Evolutionary conservation across 179 eudicot genomes (phyloP).

Genomic region (Corrigiola litoralis): DNA sequence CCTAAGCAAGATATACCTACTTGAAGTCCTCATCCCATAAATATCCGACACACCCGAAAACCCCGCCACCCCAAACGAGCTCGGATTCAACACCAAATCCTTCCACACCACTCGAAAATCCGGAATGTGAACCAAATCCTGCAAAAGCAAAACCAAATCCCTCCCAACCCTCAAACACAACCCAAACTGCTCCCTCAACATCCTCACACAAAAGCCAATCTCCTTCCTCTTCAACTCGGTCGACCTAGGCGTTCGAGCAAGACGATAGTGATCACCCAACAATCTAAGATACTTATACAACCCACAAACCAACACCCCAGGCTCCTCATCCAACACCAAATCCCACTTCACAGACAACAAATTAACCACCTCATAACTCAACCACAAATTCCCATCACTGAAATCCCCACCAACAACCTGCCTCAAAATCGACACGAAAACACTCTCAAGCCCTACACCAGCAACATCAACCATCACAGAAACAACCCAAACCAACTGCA

Average conservation of each 20-base stretch:
- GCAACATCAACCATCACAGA: conserved; percentile 59
- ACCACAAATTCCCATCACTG: conserved; percentile 79
- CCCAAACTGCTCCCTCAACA: conserved; percentile 62
- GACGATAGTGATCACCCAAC: conserved; percentile 61
- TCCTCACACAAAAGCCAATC: conserved; percentile 57
- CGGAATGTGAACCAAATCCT: conserved; percentile 72
- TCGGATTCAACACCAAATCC: conserved; percentile 55
- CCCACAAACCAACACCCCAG: conserved; percentile 53
- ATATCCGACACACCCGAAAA: conserved; percentile 52
- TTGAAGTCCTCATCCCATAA: conserved; percentile 57
- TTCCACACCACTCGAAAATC: conserved; percentile 73
- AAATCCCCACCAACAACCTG: conserved; percentile 69
- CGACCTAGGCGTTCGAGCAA: conserved; percentile 25
- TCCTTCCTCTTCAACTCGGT: conserved; percentile 55
- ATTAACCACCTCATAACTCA: conserved; percentile 50
- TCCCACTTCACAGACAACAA: conserved; percentile 63
- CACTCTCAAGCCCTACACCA: conserved; percentile 51
- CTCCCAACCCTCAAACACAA: conserved; percentile 76
- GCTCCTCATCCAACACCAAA: conserved; percentile 55
- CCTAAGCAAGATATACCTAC: conserved; percentile 59
- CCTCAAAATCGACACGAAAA: conserved; percentile 78
- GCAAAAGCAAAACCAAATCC: conserved; percentile 79
- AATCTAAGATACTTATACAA: conserved; percentile 71
- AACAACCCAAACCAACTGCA: conserved; percentile 66
- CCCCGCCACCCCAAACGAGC: conserved; percentile 37